Percentiles rank a stretch among this genome's conserved stretches.
Conservation (phyloP, 345 rosid genomes). For the Aethionema arabicum region DNA sequence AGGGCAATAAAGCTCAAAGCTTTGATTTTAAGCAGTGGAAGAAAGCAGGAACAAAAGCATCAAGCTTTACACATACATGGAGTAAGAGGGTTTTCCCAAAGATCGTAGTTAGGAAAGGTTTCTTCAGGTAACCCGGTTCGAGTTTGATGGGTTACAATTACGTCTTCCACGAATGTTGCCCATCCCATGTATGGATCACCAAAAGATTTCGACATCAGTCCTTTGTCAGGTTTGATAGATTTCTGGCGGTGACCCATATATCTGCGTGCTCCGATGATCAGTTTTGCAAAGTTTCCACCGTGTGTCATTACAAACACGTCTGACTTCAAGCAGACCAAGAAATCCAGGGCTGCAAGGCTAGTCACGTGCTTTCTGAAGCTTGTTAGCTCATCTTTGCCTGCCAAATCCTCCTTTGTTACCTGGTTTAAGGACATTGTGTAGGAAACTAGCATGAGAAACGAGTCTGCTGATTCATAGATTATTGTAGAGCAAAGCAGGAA, state of each 20-base stretch:
- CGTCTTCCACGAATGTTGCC: conserved; percentile 99
- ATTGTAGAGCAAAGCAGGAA: too few species aligned
- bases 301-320: conserved; percentile 99
- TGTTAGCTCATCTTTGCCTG: conserved; percentile 70
- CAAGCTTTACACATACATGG: conserved; percentile 99
- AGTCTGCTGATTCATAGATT: neutral
- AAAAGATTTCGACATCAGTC: conserved; percentile 95
- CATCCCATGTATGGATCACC: conserved; percentile 99
- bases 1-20: conserved; percentile 1
- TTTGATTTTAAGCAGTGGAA: neutral
- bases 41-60: conserved; percentile 20
- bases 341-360: conserved; percentile 97
- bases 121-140: conserved; percentile 97
- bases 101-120: conserved; percentile 98
- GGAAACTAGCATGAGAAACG: neutral
- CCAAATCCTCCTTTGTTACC: conserved; percentile 99
- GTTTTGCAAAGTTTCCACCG: conserved; percentile 98
- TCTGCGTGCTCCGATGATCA: conserved; percentile 94
- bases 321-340: conserved; percentile 92
- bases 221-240: conserved; percentile 98
- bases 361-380: conserved; percentile 94
- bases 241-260: conserved; percentile 95
- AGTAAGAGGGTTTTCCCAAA: conserved; percentile 99
- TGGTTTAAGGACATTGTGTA: conserved; percentile 27
- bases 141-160: conserved; percentile 88